A percentile compares a stretch with the other conserved stretches of the same genome.
Conservation (phyloP, 2,329 filamentous ascomycete species). For the Colletotrichum sp. region DNA sequence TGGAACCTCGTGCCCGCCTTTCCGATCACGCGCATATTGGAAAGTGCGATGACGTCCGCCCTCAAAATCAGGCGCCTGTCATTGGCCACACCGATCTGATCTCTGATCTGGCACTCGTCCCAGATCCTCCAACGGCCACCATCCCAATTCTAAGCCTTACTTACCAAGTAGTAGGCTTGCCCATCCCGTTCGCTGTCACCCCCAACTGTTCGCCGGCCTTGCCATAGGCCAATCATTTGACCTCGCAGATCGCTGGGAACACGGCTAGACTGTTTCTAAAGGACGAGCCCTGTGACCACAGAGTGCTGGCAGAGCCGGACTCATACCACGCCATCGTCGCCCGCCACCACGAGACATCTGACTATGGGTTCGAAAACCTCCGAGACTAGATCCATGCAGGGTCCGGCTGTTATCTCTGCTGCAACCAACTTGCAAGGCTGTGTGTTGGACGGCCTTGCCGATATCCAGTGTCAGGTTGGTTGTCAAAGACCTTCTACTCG, state of each 20-base stretch:
- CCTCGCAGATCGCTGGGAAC: background rate
- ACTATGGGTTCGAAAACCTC: background rate
- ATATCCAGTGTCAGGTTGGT: background rate
- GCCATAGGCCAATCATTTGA: background rate
- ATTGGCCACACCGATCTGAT: conserved; percentile 12
- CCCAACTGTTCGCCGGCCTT: background rate
- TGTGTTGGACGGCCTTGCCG: background rate
- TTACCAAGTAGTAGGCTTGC: background rate
- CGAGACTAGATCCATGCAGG: conserved; percentile 2
- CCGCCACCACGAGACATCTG: background rate
- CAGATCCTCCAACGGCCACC: conserved; percentile 6
- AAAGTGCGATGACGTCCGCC: background rate
- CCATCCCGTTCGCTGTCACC: background rate
- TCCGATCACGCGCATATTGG: conserved; percentile 1
- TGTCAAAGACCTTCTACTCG: background rate
- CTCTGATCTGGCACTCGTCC: conserved; percentile 13
- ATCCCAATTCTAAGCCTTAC: background rate
- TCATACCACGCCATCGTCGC: background rate
- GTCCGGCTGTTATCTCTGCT: background rate
- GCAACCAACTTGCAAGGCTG: background rate
- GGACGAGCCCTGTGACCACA: background rate
- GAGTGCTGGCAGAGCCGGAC: background rate
- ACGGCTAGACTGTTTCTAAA: background rate
- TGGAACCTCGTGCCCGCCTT: background rate
- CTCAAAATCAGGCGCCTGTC: background rate